phyloP scores from a whole-genome alignment of 2,329 filamentous ascomycete species.

The Ophiostoma sp. region DNA sequence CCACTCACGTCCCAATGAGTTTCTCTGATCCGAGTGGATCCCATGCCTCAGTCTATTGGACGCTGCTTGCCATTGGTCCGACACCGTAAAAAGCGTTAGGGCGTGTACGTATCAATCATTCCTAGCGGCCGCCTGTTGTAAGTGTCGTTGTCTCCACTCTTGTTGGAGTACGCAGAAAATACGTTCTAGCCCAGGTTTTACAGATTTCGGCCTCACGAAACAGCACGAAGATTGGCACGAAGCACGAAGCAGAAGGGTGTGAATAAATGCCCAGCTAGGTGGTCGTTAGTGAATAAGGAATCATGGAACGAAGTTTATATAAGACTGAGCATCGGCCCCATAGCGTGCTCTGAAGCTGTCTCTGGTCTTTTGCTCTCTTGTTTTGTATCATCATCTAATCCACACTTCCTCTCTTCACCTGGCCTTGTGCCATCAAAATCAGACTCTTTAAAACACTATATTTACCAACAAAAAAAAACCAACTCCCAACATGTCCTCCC shows the following conservation, averaged over 20 bases:
- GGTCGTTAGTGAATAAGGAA: not conserved
- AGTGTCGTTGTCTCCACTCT: conserved; percentile 2
- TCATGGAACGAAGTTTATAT: not conserved
- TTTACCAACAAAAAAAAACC: not conserved
- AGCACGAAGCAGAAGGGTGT: not conserved
- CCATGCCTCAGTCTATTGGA: not conserved
- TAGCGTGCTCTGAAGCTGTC: not conserved
- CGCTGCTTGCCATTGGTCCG: not conserved
- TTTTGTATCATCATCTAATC: not conserved
- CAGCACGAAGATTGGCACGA: conserved; percentile 17
- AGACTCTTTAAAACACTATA: not conserved
- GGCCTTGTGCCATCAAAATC: conserved; percentile 6
- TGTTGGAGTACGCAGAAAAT: not conserved
- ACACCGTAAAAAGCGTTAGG: not conserved
- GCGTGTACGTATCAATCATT: not conserved
- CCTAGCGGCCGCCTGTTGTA: conserved; percentile 6
- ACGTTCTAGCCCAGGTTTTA: not conserved
- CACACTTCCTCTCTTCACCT: not conserved
- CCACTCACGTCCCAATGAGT: not conserved
- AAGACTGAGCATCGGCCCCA: conserved; percentile 3
- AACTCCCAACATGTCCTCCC: conserved; percentile 6
- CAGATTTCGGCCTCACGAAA: conserved; percentile 14
- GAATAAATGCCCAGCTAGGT: not conserved
- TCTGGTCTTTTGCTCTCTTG: not conserved
- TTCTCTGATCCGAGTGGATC: not conserved